Base-by-base conservation (phyloP, 2,329 filamentous ascomycete species). In the Clonostachys solani region DNA sequence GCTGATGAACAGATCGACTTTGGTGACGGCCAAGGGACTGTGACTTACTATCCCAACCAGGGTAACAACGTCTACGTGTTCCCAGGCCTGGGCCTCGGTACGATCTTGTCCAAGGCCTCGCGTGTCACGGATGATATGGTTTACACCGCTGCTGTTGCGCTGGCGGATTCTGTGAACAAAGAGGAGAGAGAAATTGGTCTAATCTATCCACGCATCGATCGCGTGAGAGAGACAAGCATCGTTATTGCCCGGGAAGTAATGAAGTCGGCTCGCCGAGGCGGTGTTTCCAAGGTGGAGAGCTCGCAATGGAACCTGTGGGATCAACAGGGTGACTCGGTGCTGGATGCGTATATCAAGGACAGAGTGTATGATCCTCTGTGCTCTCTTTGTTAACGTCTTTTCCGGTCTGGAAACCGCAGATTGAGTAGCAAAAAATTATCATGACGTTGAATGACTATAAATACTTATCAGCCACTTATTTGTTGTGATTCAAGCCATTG, bases 121-220 rank as follows among this genome's bases (percentile, higher is more conserved):
- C 84, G 84, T 57, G 78, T 97, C 56, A 97, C 92, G 6, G 89
- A 96, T 65, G 83, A 86, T 67, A 99, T 99, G 94, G 91, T 99
- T 62, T 97, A 97, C 73, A 91, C 88, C 44, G 92, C 92, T 33
- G 94, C 90, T 29, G 85, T 86, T 38, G 86, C 90, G 6, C 81
- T 97, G 18, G 81, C 89, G 15, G 83, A 83, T 49, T 84, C 87
- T 35, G 78, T 99, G 51, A 91, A 86, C 52, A 76, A 83, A 37
- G 86, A 94, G 52, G 94, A 99, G 73, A 75, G 90, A 59, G 81
- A 86, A 47, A 82, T 85, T 63, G 89, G 90, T 47, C 84, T 95
- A 64, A 85, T 97, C 61, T 97, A 99, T 74, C 94, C 90, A 12
- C 83, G 86, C 63, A 89, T 99, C 61, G 84, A 89, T 66, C 87